Base-by-base conservation (phyloP, 139 green algal species). In the Chlorella sorokiniana region DNA sequence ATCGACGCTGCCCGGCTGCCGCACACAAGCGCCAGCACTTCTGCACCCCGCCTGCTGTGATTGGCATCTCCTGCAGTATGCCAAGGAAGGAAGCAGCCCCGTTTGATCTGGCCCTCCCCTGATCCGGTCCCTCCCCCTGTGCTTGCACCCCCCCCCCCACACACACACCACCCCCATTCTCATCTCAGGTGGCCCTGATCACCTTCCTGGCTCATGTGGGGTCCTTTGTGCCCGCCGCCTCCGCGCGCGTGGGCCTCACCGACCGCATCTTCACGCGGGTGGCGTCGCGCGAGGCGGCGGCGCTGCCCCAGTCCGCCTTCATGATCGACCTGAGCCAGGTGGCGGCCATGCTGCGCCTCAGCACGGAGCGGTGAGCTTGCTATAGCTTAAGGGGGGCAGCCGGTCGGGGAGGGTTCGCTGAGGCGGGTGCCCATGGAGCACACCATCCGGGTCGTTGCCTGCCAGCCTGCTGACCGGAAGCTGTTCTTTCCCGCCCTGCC, bases 221-320 rank as follows among this genome's bases (percentile, higher is more conserved):
- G 35, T 85, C 48, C 37, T 92, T 91, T 74, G 89, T 92, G 33
- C 89, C 89, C 4, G 88, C 88, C 63, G 1, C 74, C 42, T 59
- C 29, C 22, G 78, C 84, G 0, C 65, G 63, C 27, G 64, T 99
- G 10, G 95, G 95, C 5, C 73, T 98, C 48, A 90, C 85, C 23
- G 96, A 99, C 85, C 86, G 95, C 38, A 96, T 98, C 78, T 93
- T 95, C 64, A 92, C 86, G 1, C 83, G 89, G 40, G 69, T 95
- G 69, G 82, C 79, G 56, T 89, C 48, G 73, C 69, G 78, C 4
- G 87, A 95, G 74, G 84, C 77, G 6, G 74, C 87, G 35, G 78
- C 29, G 0, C 41, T 90, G 54, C 81, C 80, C 16, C 85, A 87
- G 41, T 91, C 72, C 82, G 83, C 90, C 61, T 99, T 99, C 87